Base-by-base conservation (phyloP, 352 stramenopile species). In the Sclerospora graminicola region DNA sequence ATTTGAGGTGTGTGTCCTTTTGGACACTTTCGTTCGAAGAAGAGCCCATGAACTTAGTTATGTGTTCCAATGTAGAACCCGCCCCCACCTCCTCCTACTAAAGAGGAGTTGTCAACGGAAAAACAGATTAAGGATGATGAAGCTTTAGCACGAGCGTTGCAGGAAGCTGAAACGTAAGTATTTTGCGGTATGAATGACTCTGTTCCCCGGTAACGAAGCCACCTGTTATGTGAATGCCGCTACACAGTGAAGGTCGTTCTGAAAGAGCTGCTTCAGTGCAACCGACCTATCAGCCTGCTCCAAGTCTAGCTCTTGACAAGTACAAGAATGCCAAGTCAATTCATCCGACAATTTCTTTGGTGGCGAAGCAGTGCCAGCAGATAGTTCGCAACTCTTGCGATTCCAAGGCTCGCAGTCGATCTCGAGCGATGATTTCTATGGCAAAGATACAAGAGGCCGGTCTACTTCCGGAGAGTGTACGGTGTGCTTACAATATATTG, bases 251-350 rank as follows among this genome's bases (percentile, higher is more conserved):
- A 8, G 57, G 43, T 32, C 46, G 14, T 16, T 21, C 38, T 8
- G 20, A 27, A 30, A 49, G 21, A 36, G 30, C 45, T 18, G 13
- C 38, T 37, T 29, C 45, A 27, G 42, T 48, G 13, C 45, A 57
- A 10, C 29, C 53, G 41, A 26, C 55, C 19, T 56, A 68, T 38
- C 48, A 68, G 27, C 29, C 61, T 2, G 32, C 53, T 3, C 37
- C 65, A 1, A 18, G 53, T 29, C 43, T 69, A 24, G 45, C 52
- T 2, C 51, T 93, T 35, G 62, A 95, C 63, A 95, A 95, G 54
- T 95, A 94, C 65, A 94, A 94, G 57, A 95, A 95, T 38, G 78
- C 82, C 49, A 95, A 95, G 52, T 90, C 79, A 1, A 95, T 95
- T 94, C 81, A 15, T 95, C 83, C 7, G 82, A 87, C 46, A 91